These are phyloP conservation scores for Aphanoascus verrucosus DNA, from an alignment of 2,329 filamentous ascomycete species.

Conservation along the genomic window DNA sequence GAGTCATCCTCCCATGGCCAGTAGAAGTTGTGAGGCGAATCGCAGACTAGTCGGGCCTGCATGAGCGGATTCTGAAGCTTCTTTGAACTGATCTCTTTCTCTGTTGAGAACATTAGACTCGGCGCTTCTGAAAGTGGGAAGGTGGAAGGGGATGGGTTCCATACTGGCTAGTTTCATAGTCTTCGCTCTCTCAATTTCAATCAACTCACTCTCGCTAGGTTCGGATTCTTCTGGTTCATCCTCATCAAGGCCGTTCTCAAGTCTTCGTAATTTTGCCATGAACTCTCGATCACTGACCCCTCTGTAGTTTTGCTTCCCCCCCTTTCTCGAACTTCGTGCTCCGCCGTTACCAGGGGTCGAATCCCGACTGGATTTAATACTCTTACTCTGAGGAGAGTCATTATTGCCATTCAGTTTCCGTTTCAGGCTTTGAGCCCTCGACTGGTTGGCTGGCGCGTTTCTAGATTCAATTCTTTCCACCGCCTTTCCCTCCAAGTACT, in stretches of 20 bases:
- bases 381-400: slow-evolving; percentile 52
- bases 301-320: slow-evolving; percentile 47
- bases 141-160: slow-evolving; percentile 22
- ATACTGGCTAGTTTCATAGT: slow-evolving; percentile 67
- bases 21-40: slow-evolving; percentile 93
- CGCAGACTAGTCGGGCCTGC: slow-evolving; percentile 84
- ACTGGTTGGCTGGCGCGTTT: slow-evolving; percentile 20
- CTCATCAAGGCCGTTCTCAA: slow-evolving; percentile 47
- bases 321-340: slow-evolving; percentile 43
- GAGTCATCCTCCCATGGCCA: slow-evolving; percentile 65
- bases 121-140: not conserved
- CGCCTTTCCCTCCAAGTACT: slow-evolving; percentile 42
- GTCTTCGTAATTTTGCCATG: slow-evolving; percentile 52
- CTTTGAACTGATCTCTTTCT: slow-evolving; percentile 78
- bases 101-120: slow-evolving; percentile 34
- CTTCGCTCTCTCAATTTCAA: slow-evolving; percentile 54
- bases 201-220: slow-evolving; percentile 39
- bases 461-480: slow-evolving; percentile 38
- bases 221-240: slow-evolving; percentile 40
- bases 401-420: slow-evolving; percentile 43
- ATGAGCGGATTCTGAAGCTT: slow-evolving; percentile 88
- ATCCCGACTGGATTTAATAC: slow-evolving; percentile 59
- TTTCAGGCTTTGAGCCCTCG: slow-evolving; percentile 43
- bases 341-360: slow-evolving; percentile 57
- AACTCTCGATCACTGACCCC: slow-evolving; percentile 76